These are phyloP conservation scores for Aureobasidium sp. DNA, from an alignment of 2,329 filamentous ascomycete genomes.

Conservation along the genomic window DNA sequence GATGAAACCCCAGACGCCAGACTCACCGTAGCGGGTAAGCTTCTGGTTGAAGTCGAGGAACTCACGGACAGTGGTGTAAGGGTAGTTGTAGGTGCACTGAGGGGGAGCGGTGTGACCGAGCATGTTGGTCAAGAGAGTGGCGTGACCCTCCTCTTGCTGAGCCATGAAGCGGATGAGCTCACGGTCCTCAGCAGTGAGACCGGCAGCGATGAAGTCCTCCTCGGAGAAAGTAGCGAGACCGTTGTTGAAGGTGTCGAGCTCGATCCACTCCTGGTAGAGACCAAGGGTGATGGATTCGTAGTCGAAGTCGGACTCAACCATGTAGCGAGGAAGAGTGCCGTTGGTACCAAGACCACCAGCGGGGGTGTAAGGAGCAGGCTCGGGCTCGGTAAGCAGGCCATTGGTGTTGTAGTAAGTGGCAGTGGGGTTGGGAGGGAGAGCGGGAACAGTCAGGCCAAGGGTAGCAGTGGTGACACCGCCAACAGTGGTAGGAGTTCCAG, in stretches of 20 bases:
- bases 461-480: conserved; percentile 56
- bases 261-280: conserved; percentile 76
- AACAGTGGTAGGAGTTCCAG: conserved; percentile 57
- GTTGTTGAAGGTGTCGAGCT: conserved; percentile 73
- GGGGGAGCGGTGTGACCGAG: conserved; percentile 60
- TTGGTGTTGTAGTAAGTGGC: conserved; percentile 64
- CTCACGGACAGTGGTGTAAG: conserved; percentile 63
- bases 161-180: conserved; percentile 68
- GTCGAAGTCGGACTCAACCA: conserved; percentile 73
- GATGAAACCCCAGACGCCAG: conserved; percentile 72
- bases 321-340: conserved; percentile 65
- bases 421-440: conserved; percentile 48
- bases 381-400: conserved; percentile 55
- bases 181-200: conserved; percentile 60
- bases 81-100: conserved; percentile 77
- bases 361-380: conserved; percentile 65
- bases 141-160: conserved; percentile 68
- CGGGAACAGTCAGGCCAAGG: conserved; percentile 48
- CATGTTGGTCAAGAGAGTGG: conserved; percentile 68
- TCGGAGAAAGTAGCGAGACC: conserved; percentile 61
- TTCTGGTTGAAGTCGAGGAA: conserved; percentile 80
- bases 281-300: conserved; percentile 67
- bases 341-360: conserved; percentile 66
- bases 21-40: conserved; percentile 72
- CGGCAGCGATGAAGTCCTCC: conserved; percentile 59